Base-by-base conservation (phyloP, 108 stramenopile species). In the Skeletonema costatum region DNA sequence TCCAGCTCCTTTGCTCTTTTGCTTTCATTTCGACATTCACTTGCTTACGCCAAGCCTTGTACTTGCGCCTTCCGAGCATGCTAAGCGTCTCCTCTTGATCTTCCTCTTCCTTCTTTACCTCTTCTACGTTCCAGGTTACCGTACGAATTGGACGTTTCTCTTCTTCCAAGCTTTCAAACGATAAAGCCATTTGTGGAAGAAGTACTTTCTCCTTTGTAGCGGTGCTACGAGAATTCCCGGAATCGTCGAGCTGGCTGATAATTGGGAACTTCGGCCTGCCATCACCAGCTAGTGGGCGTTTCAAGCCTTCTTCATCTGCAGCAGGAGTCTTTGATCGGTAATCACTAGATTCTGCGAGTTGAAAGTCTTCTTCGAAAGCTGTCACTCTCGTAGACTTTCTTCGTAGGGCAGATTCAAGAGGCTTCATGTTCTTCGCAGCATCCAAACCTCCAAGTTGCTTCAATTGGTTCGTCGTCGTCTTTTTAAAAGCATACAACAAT, bases 41-140 rank as follows among this genome's bases (percentile, higher is more conserved):
- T 25, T 56, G 16, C 17, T 29, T 29, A 9, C 25, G 5, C 19
- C 6, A 10, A 56, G 53, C 53, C n/a, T 56, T 56, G 53, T 29
- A 25, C 25, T 56, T 56, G 53, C 53, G 53, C 25, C 21, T 56
- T 4, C 25, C 53, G n/a, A 56, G 53, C 53, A 21, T 56, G 4
- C 53, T 56, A 21, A 56, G 21, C 25, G 53, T 56, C 53, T 56
- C 53, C 25, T 56, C 53, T 56, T 29, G 12, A 16, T 32, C 29
- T 9, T 17, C 9, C 3, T 53, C 46, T 64, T 51, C 32, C 8
- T 17, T 11, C 41, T 53, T 64, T 5, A 5, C n/a, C 17, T 44
- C 13, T 17, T 44, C 63, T 48, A 64, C 11, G 39, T 64, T 51
- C 48, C 48, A 64, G 41, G 48, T 64, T 53, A 44, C 53, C 25